Evolutionary conservation across 1,284 basidiomycete species (phyloP), one percentile per base, ranked within the genome.

Genomic region (Leucoagaricus sp.): DNA sequence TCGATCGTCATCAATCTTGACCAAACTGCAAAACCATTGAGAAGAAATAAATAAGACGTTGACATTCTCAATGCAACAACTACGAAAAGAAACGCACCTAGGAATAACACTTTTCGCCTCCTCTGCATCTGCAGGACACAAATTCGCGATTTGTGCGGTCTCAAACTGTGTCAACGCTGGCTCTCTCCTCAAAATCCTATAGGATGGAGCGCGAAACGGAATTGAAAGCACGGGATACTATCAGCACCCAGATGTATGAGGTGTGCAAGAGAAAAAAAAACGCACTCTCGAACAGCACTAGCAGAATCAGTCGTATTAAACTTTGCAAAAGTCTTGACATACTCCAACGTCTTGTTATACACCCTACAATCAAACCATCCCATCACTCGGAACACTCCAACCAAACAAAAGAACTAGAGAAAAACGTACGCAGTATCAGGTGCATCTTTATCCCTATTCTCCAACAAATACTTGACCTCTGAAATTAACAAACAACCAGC

Each of bases 101-200:
- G 94, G 94, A 51, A 97, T 81, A 53, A 95, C 81, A 64, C 92
- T 94, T 75, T 94, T 96, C 15, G 94, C 90, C 70, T 96, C 94
- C 62, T 96, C 94, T 3, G 91, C 84, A 60, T 89, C 86, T 40
- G 87, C 91, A 13, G 94, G 93, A 66, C 91, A 93, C 55, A 97
- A 72, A 66, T 96, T 96, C 21, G 93, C 93, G 45, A 97, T 89
- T 67, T 96, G 94, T 1, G 93, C 94, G 19, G 91, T 91, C 75
- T 97, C 94, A 65, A 96, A 96, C 63, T 92, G 91, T 0, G 92
- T 92, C 44, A 96, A 70, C 6, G 83, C 84, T 0, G 89, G 82
- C 62, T 92, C 89, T 62, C 90, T 78, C 59, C 87, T 79, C 7
- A 93, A 72, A 3, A 89, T 91, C 64, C 89, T 90, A 40, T 31